These are phyloP conservation scores for Nemania diffusa DNA, from an alignment of 2,329 filamentous ascomycete genomes.

Conservation along the genomic window DNA sequence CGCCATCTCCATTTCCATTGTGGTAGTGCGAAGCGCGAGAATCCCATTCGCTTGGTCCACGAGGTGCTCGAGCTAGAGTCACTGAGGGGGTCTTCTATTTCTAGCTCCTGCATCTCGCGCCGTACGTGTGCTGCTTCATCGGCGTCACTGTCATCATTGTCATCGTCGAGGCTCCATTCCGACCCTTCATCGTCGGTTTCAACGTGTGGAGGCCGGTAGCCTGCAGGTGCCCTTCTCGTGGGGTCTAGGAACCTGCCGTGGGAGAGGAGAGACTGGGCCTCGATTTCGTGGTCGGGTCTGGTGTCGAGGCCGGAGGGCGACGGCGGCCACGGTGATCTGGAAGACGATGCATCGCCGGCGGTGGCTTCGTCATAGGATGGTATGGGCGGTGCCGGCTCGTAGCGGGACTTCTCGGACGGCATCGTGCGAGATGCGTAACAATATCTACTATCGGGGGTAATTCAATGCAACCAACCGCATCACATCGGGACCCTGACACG, in stretches of 20 bases:
- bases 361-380: constrained; percentile 86
- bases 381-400: constrained; percentile 76
- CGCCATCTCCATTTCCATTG: constrained; percentile 67
- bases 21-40: constrained; percentile 58
- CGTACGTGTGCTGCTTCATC: constrained; percentile 70
- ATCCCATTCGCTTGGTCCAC: constrained; percentile 65
- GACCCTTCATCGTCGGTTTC: constrained; percentile 65
- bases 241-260: constrained; percentile 56
- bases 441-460: constrained; percentile 10
- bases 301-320: constrained; percentile 67
- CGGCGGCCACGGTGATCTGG: constrained; percentile 66
- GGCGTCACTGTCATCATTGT: constrained; percentile 57
- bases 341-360: constrained; percentile 63
- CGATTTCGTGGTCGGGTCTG: constrained; percentile 75
- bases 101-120: constrained; percentile 88
- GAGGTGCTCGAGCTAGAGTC: constrained; percentile 49
- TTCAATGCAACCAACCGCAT: constrained; percentile 33
- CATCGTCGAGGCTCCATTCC: constrained; percentile 56
- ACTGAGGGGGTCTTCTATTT: constrained; percentile 75
- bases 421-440: constrained; percentile 42
- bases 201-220: constrained; percentile 84
- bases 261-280: constrained; percentile 80
- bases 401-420: constrained; percentile 64
- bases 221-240: constrained; percentile 57
- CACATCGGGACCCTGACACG: constrained; percentile 20